phyloP scores from a whole-genome alignment of 768 basidiomycete species.

The Neoboletus subvelutipes region DNA sequence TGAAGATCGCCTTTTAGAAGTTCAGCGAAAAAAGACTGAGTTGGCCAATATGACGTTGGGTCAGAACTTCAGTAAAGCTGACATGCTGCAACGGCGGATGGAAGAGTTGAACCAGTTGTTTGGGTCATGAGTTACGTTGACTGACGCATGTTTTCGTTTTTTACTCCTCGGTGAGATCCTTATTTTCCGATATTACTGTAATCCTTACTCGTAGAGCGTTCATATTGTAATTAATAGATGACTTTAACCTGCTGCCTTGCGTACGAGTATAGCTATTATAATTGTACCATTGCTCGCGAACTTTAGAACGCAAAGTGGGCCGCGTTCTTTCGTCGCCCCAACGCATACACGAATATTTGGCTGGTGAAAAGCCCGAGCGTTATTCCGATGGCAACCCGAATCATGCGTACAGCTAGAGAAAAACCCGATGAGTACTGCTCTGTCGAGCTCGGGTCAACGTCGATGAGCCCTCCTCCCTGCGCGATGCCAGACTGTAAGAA shows the following conservation, averaged over 20 bases:
- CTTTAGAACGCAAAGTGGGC: slow-evolving; percentile 73
- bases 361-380: slow-evolving; percentile 83
- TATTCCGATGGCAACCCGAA: slow-evolving; percentile 80
- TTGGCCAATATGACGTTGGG: slow-evolving; percentile 93
- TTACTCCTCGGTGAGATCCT: slow-evolving; percentile 17
- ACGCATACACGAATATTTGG: slow-evolving; percentile 72
- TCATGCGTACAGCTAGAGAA: slow-evolving; percentile 78
- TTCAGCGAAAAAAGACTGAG: slow-evolving; percentile 92
- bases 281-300: not conserved
- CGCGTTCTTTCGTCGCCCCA: slow-evolving; percentile 70
- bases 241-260: slow-evolving; percentile 1
- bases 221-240: slow-evolving; percentile 34
- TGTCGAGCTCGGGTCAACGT: slow-evolving; percentile 50
- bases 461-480: slow-evolving; percentile 66
- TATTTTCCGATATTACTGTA: slow-evolving; percentile 27
- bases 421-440: slow-evolving; percentile 72
- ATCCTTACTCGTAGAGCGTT: slow-evolving; percentile 32
- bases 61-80: slow-evolving; percentile 82
- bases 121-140: slow-evolving; percentile 39
- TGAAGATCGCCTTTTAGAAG: slow-evolving; percentile 87
- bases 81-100: slow-evolving; percentile 82
- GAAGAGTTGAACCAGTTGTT: slow-evolving; percentile 85
- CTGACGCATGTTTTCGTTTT: slow-evolving; percentile 13
- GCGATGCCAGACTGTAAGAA: slow-evolving; percentile 65
- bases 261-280: not conserved